Percentiles rank a stretch among this genome's conserved stretches.
phyloP scores from a whole-genome alignment of 371 early-diverging fungal species.

The Blyttiomyces sp. region DNA sequence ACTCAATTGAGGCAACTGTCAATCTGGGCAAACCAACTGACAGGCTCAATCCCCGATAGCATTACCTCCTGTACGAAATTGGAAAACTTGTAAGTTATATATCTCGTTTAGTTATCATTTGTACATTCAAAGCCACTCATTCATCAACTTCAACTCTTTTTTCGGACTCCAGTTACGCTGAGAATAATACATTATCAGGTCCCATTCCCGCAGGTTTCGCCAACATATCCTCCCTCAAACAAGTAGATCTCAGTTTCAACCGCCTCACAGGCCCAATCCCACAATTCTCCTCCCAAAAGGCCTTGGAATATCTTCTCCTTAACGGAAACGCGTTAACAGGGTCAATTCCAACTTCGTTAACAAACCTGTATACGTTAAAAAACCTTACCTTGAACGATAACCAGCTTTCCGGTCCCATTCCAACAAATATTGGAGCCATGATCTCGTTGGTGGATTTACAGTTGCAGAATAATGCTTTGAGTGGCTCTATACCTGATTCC shows the following conservation, averaged over 20 bases:
- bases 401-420: constrained; percentile 8
- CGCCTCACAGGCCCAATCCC: background rate
- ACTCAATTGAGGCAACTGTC: background rate
- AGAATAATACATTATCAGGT: background rate
- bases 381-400: background rate
- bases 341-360: background rate
- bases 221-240: background rate
- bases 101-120: no score
- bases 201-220: background rate
- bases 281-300: background rate
- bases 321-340: constrained; percentile 4
- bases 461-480: background rate
- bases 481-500: background rate
- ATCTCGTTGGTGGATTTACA: constrained; percentile 2
- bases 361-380: background rate
- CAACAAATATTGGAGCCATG: background rate
- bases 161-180: no score
- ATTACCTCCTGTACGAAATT: no score
- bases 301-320: background rate
- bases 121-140: no score
- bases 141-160: no score
- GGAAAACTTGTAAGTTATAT: no score
- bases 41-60: constrained; percentile 1
- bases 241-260: background rate
- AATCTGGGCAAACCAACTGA: background rate